Evolutionary conservation across 108 stramenopile genomes (phyloP), one percentile per base, ranked within the genome.

Genomic region (Tribonema minus): DNA sequence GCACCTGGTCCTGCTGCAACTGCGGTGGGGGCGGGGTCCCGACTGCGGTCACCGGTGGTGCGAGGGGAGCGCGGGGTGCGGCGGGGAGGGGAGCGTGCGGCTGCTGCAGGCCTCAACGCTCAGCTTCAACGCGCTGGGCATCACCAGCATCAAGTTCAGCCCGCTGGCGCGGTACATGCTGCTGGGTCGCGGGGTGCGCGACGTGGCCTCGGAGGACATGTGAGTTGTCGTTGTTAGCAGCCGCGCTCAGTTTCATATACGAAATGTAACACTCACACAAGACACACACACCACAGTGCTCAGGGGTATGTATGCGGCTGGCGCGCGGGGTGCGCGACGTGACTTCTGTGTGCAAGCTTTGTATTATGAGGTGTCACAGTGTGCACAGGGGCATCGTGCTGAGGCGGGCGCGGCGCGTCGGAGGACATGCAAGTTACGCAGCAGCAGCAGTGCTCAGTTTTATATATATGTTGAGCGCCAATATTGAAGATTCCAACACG

Each of bases 71-170:
- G n/a, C n/a, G n/a, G n/a, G n/a, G n/a, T n/a, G n/a, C n/a, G n/a
- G n/a, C n/a, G n/a, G n/a, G n/a, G n/a, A n/a, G n/a, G n/a, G n/a
- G n/a, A n/a, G n/a, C n/a, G n/a, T n/a, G n/a, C n/a, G n/a, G n/a
- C n/a, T n/a, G n/a, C n/a, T n/a, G n/a, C n/a, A n/a, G n/a, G n/a
- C n/a, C n/a, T n/a, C n/a, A n/a, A n/a, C n/a, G n/a, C n/a, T n/a
- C n/a, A n/a, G n/a, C n/a, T n/a, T n/a, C n/a, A n/a, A n/a, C n/a
- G n/a, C n/a, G n/a, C n/a, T n/a, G n/a, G n/a, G n/a, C n/a, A n/a
- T n/a, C n/a, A n/a, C n/a, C n/a, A 95, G 94, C 54, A 92, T 95
- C 59, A 94, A 95, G 71, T 90, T 94, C 72, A 91, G 91, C 15
- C 94, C 96, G 7, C 90, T 91, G 2, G 90, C 91, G 37, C 90